phyloP scores from a whole-genome alignment of 352 stramenopile genomes.

The Pythium apleroticum region DNA sequence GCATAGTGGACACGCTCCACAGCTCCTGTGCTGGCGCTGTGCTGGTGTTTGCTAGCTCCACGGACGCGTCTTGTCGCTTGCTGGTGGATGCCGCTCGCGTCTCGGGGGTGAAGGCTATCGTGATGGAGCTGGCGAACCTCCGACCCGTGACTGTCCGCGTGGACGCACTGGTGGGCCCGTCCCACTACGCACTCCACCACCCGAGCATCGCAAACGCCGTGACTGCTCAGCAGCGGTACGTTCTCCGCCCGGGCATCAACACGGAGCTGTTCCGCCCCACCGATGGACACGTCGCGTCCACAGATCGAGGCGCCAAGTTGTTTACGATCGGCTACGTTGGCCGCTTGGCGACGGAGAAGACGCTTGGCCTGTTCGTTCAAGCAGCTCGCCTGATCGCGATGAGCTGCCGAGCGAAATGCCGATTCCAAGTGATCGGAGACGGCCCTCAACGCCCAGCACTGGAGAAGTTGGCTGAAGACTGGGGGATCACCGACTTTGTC shows the following conservation, averaged over 20 bases:
- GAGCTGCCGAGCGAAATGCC: conserved; percentile 25
- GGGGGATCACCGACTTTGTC: conserved; percentile 29
- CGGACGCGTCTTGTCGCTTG: conserved; percentile 31
- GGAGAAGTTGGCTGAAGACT: conserved; percentile 21
- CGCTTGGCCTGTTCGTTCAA: conserved; percentile 38
- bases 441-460: background rate
- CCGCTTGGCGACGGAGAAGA: conserved; percentile 50
- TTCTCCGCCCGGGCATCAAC: conserved; percentile 47
- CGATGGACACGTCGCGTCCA: background rate
- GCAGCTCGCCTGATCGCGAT: conserved; percentile 30
- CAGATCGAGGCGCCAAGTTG: background rate
- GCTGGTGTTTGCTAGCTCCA: conserved; percentile 51
- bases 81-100: conserved; percentile 38
- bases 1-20: conserved; percentile 27
- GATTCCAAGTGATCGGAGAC: conserved; percentile 40
- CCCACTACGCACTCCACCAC: conserved; percentile 47
- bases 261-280: conserved; percentile 35
- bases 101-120: conserved; percentile 34
- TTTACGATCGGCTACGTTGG: conserved; percentile 56
- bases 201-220: conserved; percentile 38
- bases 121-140: conserved; percentile 61
- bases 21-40: conserved; percentile 36
- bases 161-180: conserved; percentile 54
- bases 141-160: conserved; percentile 35
- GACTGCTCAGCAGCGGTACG: conserved; percentile 24